These are phyloP conservation scores for Neurospora sp. DNA, from an alignment of 495 filamentous ascomycete genomes.

Conservation along the genomic window DNA sequence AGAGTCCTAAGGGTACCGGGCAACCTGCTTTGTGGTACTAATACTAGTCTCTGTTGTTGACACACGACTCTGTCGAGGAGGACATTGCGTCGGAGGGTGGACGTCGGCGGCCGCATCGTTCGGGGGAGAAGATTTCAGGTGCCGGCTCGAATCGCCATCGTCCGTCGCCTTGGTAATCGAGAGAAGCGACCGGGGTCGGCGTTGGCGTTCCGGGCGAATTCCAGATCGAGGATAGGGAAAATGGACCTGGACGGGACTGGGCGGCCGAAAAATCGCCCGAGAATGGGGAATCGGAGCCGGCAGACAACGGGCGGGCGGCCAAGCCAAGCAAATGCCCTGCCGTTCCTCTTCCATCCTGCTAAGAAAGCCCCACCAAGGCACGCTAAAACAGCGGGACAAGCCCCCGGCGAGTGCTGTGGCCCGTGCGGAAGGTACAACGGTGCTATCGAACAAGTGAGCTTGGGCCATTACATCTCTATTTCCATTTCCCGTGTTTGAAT, in stretches of 20 bases:
- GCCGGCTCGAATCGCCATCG: slow-evolving; percentile 23
- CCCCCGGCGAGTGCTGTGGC: not conserved
- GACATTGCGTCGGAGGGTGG: slow-evolving; percentile 10
- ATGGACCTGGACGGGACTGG: not conserved
- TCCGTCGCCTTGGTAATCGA: slow-evolving; percentile 2
- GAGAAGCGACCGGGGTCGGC: not conserved
- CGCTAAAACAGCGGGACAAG: not conserved
- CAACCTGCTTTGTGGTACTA: not conserved
- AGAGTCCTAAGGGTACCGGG: slow-evolving; percentile 7
- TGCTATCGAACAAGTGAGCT: not conserved
- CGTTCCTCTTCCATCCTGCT: not conserved
- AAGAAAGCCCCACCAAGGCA: not conserved
- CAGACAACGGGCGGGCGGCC: not conserved
- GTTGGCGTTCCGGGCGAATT: not conserved
- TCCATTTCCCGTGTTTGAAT: not conserved
- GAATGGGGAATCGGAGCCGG: not conserved
- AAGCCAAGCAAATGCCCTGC: not conserved
- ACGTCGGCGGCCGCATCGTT: slow-evolving; percentile 23
- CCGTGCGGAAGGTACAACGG: not conserved
- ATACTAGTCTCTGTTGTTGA: not conserved
- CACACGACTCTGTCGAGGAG: slow-evolving; percentile 2
- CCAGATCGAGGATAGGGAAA: not conserved
- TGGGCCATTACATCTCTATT: not conserved
- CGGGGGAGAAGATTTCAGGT: slow-evolving; percentile 9
- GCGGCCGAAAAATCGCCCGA: not conserved